Percentiles rank a stretch among this genome's conserved stretches.
Evolutionary conservation across 1,284 basidiomycete genomes (phyloP).

Genomic region (Ganoderma leucocontextum): DNA sequence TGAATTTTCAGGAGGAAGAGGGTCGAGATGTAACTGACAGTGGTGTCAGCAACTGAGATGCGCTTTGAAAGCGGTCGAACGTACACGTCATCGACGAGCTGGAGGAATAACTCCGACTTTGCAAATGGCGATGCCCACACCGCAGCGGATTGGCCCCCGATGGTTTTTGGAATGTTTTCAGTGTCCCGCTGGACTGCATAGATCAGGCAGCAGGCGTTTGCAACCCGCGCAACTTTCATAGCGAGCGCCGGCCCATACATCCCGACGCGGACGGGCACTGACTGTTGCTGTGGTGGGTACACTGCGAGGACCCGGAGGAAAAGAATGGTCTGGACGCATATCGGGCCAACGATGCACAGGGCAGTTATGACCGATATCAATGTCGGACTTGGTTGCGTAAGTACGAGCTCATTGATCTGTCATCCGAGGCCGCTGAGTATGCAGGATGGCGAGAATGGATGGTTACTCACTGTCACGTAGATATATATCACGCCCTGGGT

Average conservation of each 20-base stretch:
- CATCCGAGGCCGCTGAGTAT: neutral
- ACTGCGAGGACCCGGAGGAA: slow-evolving; percentile 37
- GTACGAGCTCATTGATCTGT: neutral
- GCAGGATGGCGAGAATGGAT: neutral
- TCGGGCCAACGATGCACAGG: slow-evolving; percentile 25
- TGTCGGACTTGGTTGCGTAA: neutral
- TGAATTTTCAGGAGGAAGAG: slow-evolving; percentile 1
- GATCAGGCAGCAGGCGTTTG: neutral
- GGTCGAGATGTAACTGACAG: neutral
- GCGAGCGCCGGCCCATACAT: slow-evolving; percentile 13
- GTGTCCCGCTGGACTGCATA: neutral
- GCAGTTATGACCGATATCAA: slow-evolving; percentile 12
- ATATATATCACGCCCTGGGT: slow-evolving; percentile 17
- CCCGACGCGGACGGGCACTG: neutral
- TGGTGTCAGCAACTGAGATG: neutral
- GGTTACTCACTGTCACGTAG: slow-evolving; percentile 5
- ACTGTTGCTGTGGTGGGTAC: slow-evolving; percentile 26
- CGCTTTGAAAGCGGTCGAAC: neutral
- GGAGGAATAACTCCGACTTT: neutral
- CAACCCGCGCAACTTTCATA: slow-evolving; percentile 4
- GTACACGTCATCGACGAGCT: neutral
- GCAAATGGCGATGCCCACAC: neutral
- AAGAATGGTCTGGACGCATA: slow-evolving; percentile 35
- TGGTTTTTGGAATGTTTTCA: neutral
- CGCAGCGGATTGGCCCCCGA: neutral